These are phyloP conservation scores for Musa balbisiana DNA, from an alignment of 202 grass and related monocot genomes.

Conservation along the genomic window DNA sequence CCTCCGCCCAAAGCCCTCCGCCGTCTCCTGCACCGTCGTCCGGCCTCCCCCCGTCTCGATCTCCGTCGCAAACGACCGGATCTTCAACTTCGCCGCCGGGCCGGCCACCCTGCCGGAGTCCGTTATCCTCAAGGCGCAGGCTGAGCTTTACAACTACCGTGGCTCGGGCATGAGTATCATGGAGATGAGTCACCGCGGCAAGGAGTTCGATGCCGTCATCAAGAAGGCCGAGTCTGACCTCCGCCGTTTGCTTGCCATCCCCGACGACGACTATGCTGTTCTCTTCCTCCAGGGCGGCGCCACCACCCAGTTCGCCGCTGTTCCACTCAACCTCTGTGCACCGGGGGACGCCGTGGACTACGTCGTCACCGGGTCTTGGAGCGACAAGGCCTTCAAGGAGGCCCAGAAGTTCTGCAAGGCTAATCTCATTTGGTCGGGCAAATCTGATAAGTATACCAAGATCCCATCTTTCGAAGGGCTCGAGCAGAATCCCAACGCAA, in stretches of 20 bases:
- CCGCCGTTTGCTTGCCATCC: constrained; percentile 53
- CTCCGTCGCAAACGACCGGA: constrained; percentile 32
- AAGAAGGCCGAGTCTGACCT: constrained; percentile 93
- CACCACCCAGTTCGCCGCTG: constrained; percentile 73
- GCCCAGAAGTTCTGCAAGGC: constrained; percentile 76
- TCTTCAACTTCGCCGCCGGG: constrained; percentile 93
- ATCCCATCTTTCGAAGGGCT: constrained; percentile 50
- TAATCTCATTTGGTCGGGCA: constrained; percentile 72
- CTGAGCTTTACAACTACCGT: constrained; percentile 81
- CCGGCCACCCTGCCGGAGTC: constrained; percentile 70
- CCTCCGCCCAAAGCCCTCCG: constrained; percentile 4
- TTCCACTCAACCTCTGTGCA: constrained; percentile 75
- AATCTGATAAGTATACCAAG: constrained; percentile 73
- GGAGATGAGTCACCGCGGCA: constrained; percentile 98
- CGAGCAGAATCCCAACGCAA: constrained; percentile 56
- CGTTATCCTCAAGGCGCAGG: constrained; percentile 66
- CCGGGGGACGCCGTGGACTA: constrained; percentile 41
- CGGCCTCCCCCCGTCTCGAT: constrained; percentile 15
- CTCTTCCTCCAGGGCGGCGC: constrained; percentile 96
- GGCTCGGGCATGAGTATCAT: constrained; percentile 99
- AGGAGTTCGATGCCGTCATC: constrained; percentile 85
- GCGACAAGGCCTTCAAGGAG: constrained; percentile 98
- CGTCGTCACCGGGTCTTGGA: constrained; percentile 84
- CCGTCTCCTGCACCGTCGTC: constrained; percentile 58
- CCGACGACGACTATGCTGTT: constrained; percentile 60